phyloP scores from a whole-genome alignment of 2,329 filamentous ascomycete species.

The Lachnellula willkommii region DNA sequence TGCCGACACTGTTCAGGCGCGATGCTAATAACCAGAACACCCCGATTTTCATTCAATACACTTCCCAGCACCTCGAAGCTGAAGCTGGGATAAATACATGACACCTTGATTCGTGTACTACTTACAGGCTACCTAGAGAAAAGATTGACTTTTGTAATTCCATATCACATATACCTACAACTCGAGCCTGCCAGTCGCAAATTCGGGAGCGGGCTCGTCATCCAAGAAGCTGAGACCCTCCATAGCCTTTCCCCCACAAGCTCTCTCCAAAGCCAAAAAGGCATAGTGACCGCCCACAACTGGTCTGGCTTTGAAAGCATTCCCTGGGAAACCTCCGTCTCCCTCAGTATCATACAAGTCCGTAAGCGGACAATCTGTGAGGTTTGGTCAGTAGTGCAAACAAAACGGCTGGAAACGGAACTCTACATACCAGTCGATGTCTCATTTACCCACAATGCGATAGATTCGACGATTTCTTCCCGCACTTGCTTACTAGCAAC shows the following conservation, averaged over 20 bases:
- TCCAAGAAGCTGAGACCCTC: conserved; percentile 50
- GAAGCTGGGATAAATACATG: background rate
- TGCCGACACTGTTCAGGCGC: too few species aligned
- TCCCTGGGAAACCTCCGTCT: conserved; percentile 66
- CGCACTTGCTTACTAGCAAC: conserved; percentile 65
- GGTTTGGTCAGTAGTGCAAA: conserved; percentile 13
- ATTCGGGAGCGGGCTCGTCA: conserved; percentile 23
- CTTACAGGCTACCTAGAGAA: background rate
- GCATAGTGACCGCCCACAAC: conserved; percentile 85
- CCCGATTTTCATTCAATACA: too few species aligned
- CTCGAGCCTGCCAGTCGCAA: conserved; percentile 9
- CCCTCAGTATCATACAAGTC: conserved; percentile 81
- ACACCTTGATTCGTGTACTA: too few species aligned
- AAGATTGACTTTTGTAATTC: background rate
- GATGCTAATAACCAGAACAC: too few species aligned
- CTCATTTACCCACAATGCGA: conserved; percentile 80
- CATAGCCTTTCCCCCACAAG: conserved; percentile 65
- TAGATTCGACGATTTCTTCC: conserved; percentile 64
- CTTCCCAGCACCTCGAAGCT: background rate
- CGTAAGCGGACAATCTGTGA: conserved; percentile 64
- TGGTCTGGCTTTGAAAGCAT: conserved; percentile 73
- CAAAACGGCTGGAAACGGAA: background rate
- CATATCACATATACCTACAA: conserved; percentile 11
- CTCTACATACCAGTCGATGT: conserved; percentile 54
- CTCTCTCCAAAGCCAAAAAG: conserved; percentile 73